These are phyloP conservation scores for Fusarium sp. DNA, from an alignment of 2,329 filamentous ascomycete species.

Conservation along the genomic window DNA sequence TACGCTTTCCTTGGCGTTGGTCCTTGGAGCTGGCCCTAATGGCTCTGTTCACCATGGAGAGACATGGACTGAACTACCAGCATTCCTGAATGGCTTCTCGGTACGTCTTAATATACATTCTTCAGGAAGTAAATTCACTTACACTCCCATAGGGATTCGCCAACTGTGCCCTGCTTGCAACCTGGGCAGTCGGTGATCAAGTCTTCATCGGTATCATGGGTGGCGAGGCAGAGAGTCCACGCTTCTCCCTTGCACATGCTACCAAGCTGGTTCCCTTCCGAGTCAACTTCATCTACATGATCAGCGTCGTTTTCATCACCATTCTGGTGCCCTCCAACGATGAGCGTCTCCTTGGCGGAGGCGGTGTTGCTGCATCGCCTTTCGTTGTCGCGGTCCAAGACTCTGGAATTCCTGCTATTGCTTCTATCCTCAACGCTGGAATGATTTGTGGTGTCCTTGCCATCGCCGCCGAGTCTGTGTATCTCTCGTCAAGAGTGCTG, in stretches of 20 bases:
- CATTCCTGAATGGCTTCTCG: conserved; percentile 36
- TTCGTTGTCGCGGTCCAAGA: conserved; percentile 36
- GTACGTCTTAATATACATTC: not conserved
- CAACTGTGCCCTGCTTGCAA: conserved; percentile 35
- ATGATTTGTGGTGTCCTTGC: conserved; percentile 41
- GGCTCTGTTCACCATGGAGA: conserved; percentile 29
- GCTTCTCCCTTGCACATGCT: conserved; percentile 38
- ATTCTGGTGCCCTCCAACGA: conserved; percentile 37
- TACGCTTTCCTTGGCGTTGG: conserved; percentile 25
- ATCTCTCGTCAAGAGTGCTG: conserved; percentile 33
- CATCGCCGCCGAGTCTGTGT: conserved; percentile 32
- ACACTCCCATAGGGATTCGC: conserved; percentile 31
- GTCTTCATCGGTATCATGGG: conserved; percentile 45
- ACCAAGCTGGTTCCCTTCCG: conserved; percentile 40
- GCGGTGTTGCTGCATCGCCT: conserved; percentile 34
- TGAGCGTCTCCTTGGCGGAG: conserved; percentile 27
- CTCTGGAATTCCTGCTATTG: conserved; percentile 32
- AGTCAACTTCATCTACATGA: conserved; percentile 41
- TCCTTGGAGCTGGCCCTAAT: conserved; percentile 27
- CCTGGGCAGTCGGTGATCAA: conserved; percentile 43
- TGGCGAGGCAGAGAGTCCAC: conserved; percentile 38
- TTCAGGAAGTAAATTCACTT: not conserved
- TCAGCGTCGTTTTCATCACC: conserved; percentile 38
- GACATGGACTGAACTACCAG: conserved; percentile 26
- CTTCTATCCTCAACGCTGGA: conserved; percentile 39